A percentile compares a stretch with the other conserved stretches of the same genome.
Evolutionary conservation across 495 filamentous ascomycete species (phyloP).

Genomic region (Tuber brumale): DNA sequence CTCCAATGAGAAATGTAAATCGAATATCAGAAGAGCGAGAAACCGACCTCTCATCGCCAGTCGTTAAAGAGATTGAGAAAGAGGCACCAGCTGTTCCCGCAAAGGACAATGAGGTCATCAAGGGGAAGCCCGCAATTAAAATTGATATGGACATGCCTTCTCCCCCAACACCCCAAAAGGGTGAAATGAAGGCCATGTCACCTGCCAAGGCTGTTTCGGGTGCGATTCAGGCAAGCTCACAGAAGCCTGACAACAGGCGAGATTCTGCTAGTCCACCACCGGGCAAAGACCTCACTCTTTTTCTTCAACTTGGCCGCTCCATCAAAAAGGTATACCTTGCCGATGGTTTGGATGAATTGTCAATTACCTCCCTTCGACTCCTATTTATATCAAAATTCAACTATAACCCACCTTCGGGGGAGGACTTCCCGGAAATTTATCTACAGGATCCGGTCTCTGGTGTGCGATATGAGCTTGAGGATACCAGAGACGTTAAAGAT

Average conservation of each 20-base stretch:
- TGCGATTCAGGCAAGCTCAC: conserved; percentile 44
- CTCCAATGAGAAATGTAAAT: conserved; percentile 56
- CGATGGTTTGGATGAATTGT: conserved; percentile 74
- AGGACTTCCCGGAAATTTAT: conserved; percentile 91
- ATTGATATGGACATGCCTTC: conserved; percentile 27
- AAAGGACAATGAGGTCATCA: conserved; percentile 49
- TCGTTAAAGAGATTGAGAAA: conserved; percentile 43
- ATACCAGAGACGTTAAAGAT: conserved; percentile 91
- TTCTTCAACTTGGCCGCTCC: conserved; percentile 91
- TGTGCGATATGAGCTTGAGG: conserved; percentile 90
- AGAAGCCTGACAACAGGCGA: conserved; percentile 48
- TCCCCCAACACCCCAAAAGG: conserved; percentile 23
- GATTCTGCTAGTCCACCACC: conserved; percentile 70
- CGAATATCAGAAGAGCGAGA: conserved; percentile 61
- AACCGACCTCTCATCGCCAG: conserved; percentile 43
- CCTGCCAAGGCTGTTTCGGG: conserved; percentile 38
- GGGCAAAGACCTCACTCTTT: conserved; percentile 87
- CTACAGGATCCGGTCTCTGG: conserved; percentile 94
- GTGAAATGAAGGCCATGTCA: conserved; percentile 43
- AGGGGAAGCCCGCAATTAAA: conserved; percentile 43
- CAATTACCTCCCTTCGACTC: conserved; percentile 78
- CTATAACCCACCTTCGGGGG: conserved; percentile 94
- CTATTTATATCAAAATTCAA: conserved; percentile 99
- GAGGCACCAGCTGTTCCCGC: conserved; percentile 45
- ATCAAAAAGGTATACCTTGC: conserved; percentile 92